Evolutionary conservation across 164 flowering plant genomes (phyloP).

Genomic region (Stephania cephalantha): DNA sequence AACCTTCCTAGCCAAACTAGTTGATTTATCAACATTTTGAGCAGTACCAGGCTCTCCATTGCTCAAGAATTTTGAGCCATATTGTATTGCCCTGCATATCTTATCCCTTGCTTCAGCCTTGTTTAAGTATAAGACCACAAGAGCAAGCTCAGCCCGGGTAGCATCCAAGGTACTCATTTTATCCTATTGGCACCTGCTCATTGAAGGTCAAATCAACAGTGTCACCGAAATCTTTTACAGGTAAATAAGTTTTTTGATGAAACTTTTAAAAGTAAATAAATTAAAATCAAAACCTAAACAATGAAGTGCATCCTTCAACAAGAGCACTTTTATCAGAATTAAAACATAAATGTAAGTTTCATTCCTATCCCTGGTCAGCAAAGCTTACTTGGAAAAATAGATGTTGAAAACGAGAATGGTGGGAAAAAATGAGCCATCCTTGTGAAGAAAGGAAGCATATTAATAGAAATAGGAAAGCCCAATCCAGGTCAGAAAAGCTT

Average conservation of each 20-base stretch:
- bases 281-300: background rate
- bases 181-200: slow-evolving; percentile 17
- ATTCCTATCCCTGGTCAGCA: too few relatives aligned
- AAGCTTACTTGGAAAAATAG: too few relatives aligned
- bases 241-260: background rate
- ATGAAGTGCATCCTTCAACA: background rate
- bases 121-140: slow-evolving; percentile 74
- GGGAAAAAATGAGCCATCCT: too few relatives aligned
- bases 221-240: background rate
- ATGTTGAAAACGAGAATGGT: too few relatives aligned
- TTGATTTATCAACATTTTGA: slow-evolving; percentile 89
- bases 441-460: too few relatives aligned
- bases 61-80: slow-evolving; percentile 94
- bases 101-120: slow-evolving; percentile 99
- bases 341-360: too few relatives aligned
- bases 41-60: slow-evolving; percentile 95
- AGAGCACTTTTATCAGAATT: too few relatives aligned
- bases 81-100: slow-evolving; percentile 96
- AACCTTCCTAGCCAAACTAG: slow-evolving; percentile 94
- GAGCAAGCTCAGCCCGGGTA: slow-evolving; percentile 88
- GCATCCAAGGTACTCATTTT: slow-evolving; percentile 74
- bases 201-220: background rate
- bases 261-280: too few relatives aligned
- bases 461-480: too few relatives aligned
- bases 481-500: too few relatives aligned